phyloP scores from a whole-genome alignment of 202 grass and related monocot genomes.

The Cymbopogon flexuosus region DNA sequence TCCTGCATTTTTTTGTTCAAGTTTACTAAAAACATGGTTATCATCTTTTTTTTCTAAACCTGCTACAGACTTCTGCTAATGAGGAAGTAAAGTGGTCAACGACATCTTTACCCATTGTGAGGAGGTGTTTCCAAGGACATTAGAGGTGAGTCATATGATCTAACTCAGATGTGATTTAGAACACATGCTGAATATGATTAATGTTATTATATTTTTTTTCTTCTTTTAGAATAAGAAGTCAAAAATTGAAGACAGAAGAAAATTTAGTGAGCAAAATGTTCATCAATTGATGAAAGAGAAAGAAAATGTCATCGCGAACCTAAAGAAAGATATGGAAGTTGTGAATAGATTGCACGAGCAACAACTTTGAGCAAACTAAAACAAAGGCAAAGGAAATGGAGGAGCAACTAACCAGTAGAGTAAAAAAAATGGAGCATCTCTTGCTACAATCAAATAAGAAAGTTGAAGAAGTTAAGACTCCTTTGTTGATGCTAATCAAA shows the following conservation, averaged over 20 bases:
- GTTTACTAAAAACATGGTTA: too few species aligned
- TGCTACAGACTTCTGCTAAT: too few species aligned
- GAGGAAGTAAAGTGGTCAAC: too few species aligned
- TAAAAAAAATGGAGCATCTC: conserved; percentile 68
- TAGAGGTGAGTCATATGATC: too few species aligned
- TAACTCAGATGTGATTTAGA: too few species aligned
- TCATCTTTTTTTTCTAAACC: conserved; percentile 4
- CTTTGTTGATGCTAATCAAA: conserved; percentile 67
- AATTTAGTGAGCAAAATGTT: conserved; percentile 55
- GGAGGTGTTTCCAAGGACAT: too few species aligned
- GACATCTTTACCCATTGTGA: too few species aligned
- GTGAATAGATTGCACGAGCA: conserved; percentile 51
- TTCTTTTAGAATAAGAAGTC: conserved; percentile 58
- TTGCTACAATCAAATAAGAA: conserved; percentile 62
- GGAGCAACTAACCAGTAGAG: conserved; percentile 48
- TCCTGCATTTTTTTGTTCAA: too few species aligned
- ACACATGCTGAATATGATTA: not conserved
- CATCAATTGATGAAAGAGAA: conserved; percentile 53
- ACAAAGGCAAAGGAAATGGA: conserved; percentile 56
- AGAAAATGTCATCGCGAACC: conserved; percentile 39
- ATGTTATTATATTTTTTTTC: conserved; percentile 11
- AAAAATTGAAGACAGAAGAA: conserved; percentile 71
- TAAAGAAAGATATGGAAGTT: conserved; percentile 69
- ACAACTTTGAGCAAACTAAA: conserved; percentile 52
- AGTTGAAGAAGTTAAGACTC: conserved; percentile 66